These are phyloP conservation scores for Trypanosoma cruzi DNA, from an alignment of 208 protist genomes.

Conservation along the genomic window DNA sequence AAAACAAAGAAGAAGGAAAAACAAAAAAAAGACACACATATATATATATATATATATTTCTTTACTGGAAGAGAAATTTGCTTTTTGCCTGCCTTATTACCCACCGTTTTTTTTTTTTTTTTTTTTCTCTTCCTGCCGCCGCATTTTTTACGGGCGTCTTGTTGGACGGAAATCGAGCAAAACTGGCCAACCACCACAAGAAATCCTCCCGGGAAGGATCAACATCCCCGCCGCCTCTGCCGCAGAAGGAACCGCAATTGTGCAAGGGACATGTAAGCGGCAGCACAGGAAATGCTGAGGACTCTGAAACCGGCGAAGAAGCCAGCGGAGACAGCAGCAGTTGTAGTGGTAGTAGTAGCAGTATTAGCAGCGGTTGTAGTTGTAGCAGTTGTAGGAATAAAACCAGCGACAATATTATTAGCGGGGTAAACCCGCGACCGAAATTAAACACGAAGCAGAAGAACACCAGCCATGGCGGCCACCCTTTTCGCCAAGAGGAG, in stretches of 20 bases:
- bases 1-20: no score
- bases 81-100: neutral
- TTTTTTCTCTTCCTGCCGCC: neutral
- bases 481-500: neutral
- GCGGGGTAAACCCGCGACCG: neutral
- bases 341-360: slow-evolving; percentile 19
- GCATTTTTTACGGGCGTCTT: neutral
- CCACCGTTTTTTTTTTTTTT: slow-evolving; percentile 11
- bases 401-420: neutral
- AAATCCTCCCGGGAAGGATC: slow-evolving; percentile 15
- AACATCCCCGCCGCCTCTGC: slow-evolving; percentile 14
- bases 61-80: neutral
- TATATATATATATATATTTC: neutral
- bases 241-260: neutral
- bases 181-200: slow-evolving; percentile 21
- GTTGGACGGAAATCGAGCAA: slow-evolving; percentile 1
- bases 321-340: slow-evolving; percentile 21
- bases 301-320: slow-evolving; percentile 17
- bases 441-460: neutral
- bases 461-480: neutral
- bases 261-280: slow-evolving; percentile 11
- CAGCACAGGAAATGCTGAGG: slow-evolving; percentile 11
- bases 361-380: neutral
- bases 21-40: no score
- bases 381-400: neutral